Conservation (phyloP, 352 stramenopile genomes). For the Globisporangium emineosum region DNA sequence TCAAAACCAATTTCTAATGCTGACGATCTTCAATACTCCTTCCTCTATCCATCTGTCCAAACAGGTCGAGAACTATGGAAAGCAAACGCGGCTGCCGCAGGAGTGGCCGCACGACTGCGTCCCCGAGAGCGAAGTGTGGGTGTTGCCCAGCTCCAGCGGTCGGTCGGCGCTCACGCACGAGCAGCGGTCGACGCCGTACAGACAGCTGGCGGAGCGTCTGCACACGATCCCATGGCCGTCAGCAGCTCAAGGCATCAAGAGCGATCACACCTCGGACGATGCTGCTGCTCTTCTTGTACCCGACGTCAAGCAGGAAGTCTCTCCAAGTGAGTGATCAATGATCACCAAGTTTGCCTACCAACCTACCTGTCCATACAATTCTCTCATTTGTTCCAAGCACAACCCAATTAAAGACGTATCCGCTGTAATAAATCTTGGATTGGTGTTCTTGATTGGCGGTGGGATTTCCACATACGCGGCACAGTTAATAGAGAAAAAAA, state of each 20-base stretch:
- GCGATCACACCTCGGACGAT: neutral
- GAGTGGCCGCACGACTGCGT: slow-evolving; percentile 68
- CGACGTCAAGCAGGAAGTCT: neutral
- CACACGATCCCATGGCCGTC: slow-evolving; percentile 51
- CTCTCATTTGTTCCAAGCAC: neutral
- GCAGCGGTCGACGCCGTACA: slow-evolving; percentile 66
- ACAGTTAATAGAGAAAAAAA: slow-evolving; percentile 15
- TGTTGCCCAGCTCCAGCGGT: slow-evolving; percentile 80
- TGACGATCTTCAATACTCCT: neutral
- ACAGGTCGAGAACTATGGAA: slow-evolving; percentile 54
- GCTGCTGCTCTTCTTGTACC: no score
- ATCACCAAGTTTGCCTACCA: neutral
- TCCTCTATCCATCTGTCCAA: neutral
- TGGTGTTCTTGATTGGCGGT: neutral
- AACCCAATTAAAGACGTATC: neutral
- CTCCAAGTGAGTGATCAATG: neutral
- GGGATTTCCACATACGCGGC: neutral
- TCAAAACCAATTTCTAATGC: neutral
- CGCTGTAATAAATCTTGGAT: slow-evolving; percentile 6
- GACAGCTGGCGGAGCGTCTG: slow-evolving; percentile 59
- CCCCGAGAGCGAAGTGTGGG: slow-evolving; percentile 71
- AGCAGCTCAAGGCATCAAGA: neutral
- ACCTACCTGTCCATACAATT: neutral
- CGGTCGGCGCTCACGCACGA: slow-evolving; percentile 76
- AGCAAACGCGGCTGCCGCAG: slow-evolving; percentile 51